phyloP scores from a whole-genome alignment of 805 yeast genomes.

The Barnettozyma californica region DNA sequence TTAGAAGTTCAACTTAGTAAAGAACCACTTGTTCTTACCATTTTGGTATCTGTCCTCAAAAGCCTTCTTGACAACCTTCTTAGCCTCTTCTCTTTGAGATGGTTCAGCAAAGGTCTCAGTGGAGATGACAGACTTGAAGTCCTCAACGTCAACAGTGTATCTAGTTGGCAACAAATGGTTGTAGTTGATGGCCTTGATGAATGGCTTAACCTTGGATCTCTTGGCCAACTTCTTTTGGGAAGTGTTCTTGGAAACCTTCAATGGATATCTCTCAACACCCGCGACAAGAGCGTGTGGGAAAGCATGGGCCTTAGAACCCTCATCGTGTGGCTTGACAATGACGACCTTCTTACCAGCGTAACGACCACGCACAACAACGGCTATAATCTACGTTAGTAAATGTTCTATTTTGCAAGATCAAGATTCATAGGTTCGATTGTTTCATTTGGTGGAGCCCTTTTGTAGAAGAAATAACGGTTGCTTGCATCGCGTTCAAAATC shows the following conservation, averaged over 20 bases:
- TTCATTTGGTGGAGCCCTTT: not conserved
- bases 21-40: conserved; percentile 99
- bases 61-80: conserved; percentile 97
- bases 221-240: conserved; percentile 95
- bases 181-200: conserved; percentile 98
- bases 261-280: conserved; percentile 98
- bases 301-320: conserved; percentile 97
- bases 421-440: not conserved
- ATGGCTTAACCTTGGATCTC: conserved; percentile 98
- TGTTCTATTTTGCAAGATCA: not conserved
- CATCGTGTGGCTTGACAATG: conserved; percentile 96
- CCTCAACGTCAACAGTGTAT: conserved; percentile 95
- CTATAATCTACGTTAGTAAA: conserved; percentile 16
- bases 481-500: too few species aligned
- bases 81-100: conserved; percentile 97
- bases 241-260: conserved; percentile 91
- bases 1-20: conserved; percentile 93
- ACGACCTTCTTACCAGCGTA: conserved; percentile 99
- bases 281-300: conserved; percentile 99
- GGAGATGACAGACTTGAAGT: conserved; percentile 86
- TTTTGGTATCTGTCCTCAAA: conserved; percentile 99
- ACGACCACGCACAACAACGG: conserved; percentile 99
- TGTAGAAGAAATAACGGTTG: too few species aligned
- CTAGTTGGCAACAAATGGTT: conserved; percentile 99
- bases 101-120: conserved; percentile 96